These are phyloP conservation scores for Penicillium occitanis DNA, from an alignment of 2,329 filamentous ascomycete species.

Conservation along the genomic window DNA sequence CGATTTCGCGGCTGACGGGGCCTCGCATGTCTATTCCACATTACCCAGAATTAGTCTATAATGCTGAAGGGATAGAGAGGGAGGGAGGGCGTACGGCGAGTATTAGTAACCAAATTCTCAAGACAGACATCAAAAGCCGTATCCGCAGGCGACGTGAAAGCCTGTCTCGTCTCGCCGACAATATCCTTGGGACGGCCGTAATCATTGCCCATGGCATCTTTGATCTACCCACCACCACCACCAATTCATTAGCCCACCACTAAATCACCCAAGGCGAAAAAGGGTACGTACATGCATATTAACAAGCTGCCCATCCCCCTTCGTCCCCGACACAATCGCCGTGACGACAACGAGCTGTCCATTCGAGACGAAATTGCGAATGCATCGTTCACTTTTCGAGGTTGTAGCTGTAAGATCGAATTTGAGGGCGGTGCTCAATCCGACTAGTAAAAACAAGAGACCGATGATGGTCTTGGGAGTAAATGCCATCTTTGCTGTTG, in stretches of 20 bases:
- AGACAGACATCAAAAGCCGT: constrained; percentile 96
- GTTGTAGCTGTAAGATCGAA: constrained; percentile 81
- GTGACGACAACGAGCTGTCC: constrained; percentile 96
- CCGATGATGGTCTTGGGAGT: constrained; percentile 34
- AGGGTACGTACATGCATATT: constrained; percentile 79
- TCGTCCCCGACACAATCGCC: constrained; percentile 77
- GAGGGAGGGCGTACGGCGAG: constrained; percentile 56
- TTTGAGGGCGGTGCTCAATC: constrained; percentile 68
- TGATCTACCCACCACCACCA: constrained; percentile 63
- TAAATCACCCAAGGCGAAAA: background rate
- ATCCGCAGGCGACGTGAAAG: constrained; percentile 90
- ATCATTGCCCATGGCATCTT: constrained; percentile 92
- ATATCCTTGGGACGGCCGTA: constrained; percentile 90
- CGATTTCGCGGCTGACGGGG: constrained; percentile 67
- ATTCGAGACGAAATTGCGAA: constrained; percentile 90
- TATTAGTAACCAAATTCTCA: constrained; percentile 67
- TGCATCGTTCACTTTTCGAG: constrained; percentile 74
- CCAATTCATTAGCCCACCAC: background rate
- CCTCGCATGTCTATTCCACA: constrained; percentile 34
- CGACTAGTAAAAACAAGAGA: constrained; percentile 33
- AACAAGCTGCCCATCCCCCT: constrained; percentile 87
- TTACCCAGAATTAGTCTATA: background rate
- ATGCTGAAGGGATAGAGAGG: background rate
- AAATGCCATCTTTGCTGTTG: constrained; percentile 31
- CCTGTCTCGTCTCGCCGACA: constrained; percentile 84